A percentile compares a stretch with the other conserved stretches of the same genome.
Evolutionary conservation across 2,329 filamentous ascomycete genomes (phyloP).

Genomic region (Phyllosticta citrichinensis): DNA sequence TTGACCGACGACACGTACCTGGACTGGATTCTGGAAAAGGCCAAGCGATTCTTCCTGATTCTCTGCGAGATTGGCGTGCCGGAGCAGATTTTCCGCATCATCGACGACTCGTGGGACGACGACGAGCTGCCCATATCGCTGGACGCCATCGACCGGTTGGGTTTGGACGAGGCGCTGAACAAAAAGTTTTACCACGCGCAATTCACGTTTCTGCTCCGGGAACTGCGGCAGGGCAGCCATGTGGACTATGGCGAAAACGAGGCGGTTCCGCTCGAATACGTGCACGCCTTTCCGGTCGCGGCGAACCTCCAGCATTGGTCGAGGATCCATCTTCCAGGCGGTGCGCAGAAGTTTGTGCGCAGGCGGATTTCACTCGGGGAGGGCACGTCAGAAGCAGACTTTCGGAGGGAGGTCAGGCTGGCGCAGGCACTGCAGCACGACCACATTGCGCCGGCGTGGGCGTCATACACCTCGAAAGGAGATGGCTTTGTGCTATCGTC

Average conservation of each 20-base stretch:
- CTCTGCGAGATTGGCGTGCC: conserved; percentile 59
- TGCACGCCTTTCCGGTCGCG: conserved; percentile 47
- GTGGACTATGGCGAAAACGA: conserved; percentile 56
- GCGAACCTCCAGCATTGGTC: conserved; percentile 39
- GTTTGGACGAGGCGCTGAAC: conserved; percentile 55
- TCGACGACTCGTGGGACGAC: conserved; percentile 70
- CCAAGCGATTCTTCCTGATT: conserved; percentile 61
- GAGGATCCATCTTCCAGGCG: conserved; percentile 56
- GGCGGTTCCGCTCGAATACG: conserved; percentile 57
- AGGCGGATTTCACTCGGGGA: conserved; percentile 46
- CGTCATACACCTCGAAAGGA: conserved; percentile 57
- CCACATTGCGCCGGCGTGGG: conserved; percentile 62
- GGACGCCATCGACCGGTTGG: conserved; percentile 55
- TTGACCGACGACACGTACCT: conserved; percentile 65
- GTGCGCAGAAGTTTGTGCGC: conserved; percentile 48
- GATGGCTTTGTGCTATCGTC: conserved; percentile 57
- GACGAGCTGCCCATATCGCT: conserved; percentile 59
- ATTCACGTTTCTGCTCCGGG: conserved; percentile 58
- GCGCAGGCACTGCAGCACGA: conserved; percentile 53
- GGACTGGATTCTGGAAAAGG: conserved; percentile 64
- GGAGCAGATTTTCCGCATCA: conserved; percentile 63
- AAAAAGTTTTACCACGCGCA: conserved; percentile 61
- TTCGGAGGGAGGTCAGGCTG: conserved; percentile 50
- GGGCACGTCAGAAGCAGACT: conserved; percentile 26
- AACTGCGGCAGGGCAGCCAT: conserved; percentile 51